Percentiles rank a stretch among this genome's conserved stretches.
phyloP scores from a whole-genome alignment of 208 protist genomes.

The Angomonas deanei region DNA sequence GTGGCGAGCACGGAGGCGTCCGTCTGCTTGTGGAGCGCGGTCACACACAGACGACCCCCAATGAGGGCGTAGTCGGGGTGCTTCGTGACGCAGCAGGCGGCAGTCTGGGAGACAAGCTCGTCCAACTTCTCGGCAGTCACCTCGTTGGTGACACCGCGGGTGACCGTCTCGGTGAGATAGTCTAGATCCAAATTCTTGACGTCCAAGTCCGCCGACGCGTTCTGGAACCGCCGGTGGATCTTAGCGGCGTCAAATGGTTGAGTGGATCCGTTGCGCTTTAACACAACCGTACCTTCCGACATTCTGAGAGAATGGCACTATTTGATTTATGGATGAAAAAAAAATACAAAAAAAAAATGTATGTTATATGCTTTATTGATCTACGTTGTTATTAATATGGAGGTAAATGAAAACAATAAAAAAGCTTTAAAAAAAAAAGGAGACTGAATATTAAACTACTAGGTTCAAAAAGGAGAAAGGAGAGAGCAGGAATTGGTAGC shows the following conservation, averaged over 20 bases:
- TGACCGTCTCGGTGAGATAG: slow-evolving; percentile 85
- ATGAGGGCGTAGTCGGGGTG: slow-evolving; percentile 98
- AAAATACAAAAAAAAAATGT: slow-evolving; percentile 3
- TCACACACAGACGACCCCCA: slow-evolving; percentile 96
- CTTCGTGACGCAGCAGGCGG: slow-evolving; percentile 93
- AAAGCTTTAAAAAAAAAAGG: slow-evolving; percentile 14
- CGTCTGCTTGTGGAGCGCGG: slow-evolving; percentile 97
- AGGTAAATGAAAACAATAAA: slow-evolving; percentile 8
- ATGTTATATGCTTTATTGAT: slow-evolving; percentile 4
- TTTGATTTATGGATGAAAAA: background rate
- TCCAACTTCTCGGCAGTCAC: slow-evolving; percentile 92
- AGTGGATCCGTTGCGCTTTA: slow-evolving; percentile 62
- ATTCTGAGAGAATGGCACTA: slow-evolving; percentile 10
- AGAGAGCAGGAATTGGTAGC: slow-evolving; percentile 7
- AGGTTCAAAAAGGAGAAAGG: slow-evolving; percentile 5
- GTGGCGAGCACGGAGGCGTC: slow-evolving; percentile 83
- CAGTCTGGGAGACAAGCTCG: slow-evolving; percentile 94
- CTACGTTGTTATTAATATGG: background rate
- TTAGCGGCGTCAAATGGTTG: slow-evolving; percentile 55
- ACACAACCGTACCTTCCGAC: slow-evolving; percentile 21
- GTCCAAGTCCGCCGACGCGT: slow-evolving; percentile 47
- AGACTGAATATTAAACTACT: too few species aligned
- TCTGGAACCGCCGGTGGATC: slow-evolving; percentile 43
- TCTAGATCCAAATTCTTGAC: slow-evolving; percentile 52
- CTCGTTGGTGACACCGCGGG: slow-evolving; percentile 75